These are phyloP conservation scores for Coemansia nantahalensis DNA, from an alignment of 192 early-diverging fungal genomes.

Conservation along the genomic window DNA sequence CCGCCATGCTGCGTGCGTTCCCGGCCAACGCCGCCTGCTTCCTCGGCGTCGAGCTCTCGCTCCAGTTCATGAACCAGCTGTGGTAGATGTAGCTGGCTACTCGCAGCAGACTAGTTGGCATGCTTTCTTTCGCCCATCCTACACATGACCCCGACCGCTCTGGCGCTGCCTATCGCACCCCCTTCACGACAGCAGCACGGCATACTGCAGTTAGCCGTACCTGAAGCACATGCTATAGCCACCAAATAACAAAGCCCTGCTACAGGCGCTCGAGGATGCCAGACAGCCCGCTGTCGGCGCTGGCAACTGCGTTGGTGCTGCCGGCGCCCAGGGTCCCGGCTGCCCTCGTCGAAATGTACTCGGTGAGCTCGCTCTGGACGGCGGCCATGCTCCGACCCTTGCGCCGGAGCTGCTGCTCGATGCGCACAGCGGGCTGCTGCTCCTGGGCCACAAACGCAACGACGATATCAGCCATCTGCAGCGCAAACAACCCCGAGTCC, in stretches of 20 bases:
- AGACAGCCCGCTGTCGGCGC: neutral
- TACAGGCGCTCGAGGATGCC: conserved; percentile 1
- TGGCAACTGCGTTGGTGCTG: neutral
- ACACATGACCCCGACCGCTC: too few species aligned
- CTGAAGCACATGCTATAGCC: too few species aligned
- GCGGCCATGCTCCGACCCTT: conserved; percentile 23
- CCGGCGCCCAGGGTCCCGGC: conserved; percentile 5
- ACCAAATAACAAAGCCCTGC: too few species aligned
- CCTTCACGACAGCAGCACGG: too few species aligned
- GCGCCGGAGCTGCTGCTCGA: conserved; percentile 27
- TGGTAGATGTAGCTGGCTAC: too few species aligned
- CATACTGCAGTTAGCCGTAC: too few species aligned
- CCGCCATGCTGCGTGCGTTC: conserved; percentile 79
- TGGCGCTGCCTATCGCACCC: too few species aligned
- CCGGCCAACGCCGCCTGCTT: conserved; percentile 85
- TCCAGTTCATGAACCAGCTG: conserved; percentile 46
- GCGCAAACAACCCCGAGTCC: conserved; percentile 77
- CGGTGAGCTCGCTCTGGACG: conserved; percentile 26
- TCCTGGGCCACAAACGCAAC: conserved; percentile 66
- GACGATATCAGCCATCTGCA: conserved; percentile 71
- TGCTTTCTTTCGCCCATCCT: too few species aligned
- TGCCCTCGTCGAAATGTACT: conserved; percentile 18
- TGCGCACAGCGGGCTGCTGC: conserved; percentile 6
- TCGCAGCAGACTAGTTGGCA: too few species aligned
- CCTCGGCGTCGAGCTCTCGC: conserved; percentile 57